Evolutionary conservation across 495 filamentous ascomycete genomes (phyloP).

Genomic region (Cercophora newfieldiana): DNA sequence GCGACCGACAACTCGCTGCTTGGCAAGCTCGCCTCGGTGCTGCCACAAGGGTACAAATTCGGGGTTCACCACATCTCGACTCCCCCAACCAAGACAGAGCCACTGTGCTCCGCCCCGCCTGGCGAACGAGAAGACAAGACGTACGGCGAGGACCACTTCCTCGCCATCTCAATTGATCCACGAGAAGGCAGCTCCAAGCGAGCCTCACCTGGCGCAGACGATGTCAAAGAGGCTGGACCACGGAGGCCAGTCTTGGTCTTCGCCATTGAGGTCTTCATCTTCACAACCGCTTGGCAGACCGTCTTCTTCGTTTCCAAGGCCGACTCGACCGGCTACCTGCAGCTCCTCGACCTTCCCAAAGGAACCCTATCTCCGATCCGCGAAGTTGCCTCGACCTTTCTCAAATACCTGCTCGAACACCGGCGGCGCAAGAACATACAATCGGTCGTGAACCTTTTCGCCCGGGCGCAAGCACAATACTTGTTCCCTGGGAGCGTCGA

Average conservation of each 20-base stretch:
- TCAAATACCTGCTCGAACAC: conserved; percentile 68
- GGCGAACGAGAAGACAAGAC: conserved; percentile 68
- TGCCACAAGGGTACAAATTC: conserved; percentile 70
- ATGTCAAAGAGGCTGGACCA: conserved; percentile 19
- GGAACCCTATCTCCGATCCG: conserved; percentile 71
- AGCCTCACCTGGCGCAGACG: conserved; percentile 33
- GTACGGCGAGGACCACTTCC: conserved; percentile 85
- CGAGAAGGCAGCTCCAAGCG: conserved; percentile 20
- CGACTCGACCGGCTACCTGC: conserved; percentile 88
- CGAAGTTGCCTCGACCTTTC: conserved; percentile 70
- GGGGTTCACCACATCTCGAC: conserved; percentile 86
- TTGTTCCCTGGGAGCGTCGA: conserved; percentile 89
- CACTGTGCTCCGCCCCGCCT: conserved; percentile 80
- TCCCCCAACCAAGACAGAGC: conserved; percentile 66
- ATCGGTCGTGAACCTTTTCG: conserved; percentile 86
- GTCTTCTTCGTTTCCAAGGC: conserved; percentile 96
- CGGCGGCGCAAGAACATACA: conserved; percentile 67
- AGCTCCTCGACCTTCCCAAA: conserved; percentile 59
- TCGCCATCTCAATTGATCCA: conserved; percentile 64
- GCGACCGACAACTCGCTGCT: conserved; percentile 32
- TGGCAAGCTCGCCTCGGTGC: conserved; percentile 61
- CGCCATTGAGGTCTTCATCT: conserved; percentile 62
- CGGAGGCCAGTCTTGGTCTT: conserved; percentile 43
- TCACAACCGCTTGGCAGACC: conserved; percentile 73
- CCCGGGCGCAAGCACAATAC: conserved; percentile 89